Evolutionary conservation across 371 early-diverging fungal species (phyloP).

Genomic region (Quaeritorhiza haematococci): DNA sequence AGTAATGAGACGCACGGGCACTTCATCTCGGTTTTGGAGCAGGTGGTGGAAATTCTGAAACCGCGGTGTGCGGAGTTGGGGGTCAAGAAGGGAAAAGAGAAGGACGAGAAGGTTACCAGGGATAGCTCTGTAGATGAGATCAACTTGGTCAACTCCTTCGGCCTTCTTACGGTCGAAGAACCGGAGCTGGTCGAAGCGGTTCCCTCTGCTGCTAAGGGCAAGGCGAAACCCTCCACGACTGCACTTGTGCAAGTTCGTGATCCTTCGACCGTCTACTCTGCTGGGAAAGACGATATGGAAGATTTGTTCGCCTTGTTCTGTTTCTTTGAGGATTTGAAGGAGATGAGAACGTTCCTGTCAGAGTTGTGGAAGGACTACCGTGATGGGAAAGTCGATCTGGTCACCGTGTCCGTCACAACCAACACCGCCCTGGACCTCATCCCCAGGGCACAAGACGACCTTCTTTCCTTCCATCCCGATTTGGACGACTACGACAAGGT

Average conservation of each 20-base stretch:
- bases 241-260: no score
- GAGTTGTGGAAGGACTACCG: conserved; percentile 1
- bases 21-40: conserved; percentile 5
- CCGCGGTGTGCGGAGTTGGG: no score
- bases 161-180: no score
- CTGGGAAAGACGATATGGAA: not conserved
- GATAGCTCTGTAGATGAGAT: no score
- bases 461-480: not conserved
- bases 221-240: no score
- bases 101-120: no score
- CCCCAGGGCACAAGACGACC: conserved; percentile 2
- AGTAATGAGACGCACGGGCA: conserved; percentile 4
- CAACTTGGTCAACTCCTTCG: no score
- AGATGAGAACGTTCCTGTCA: conserved; percentile 3
- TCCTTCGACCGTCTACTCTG: no score
- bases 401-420: conserved; percentile 12
- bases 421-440: conserved; percentile 6
- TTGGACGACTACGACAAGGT: conserved; percentile 2
- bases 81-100: no score
- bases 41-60: not conserved
- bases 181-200: no score
- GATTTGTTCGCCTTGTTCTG: conserved; percentile 1
- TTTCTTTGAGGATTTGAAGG: conserved; percentile 4
- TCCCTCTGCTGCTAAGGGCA: no score
- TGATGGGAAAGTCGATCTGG: conserved; percentile 1